These are phyloP conservation scores for Xylariaceae sp. DNA, from an alignment of 2,329 filamentous ascomycete genomes.

Conservation along the genomic window DNA sequence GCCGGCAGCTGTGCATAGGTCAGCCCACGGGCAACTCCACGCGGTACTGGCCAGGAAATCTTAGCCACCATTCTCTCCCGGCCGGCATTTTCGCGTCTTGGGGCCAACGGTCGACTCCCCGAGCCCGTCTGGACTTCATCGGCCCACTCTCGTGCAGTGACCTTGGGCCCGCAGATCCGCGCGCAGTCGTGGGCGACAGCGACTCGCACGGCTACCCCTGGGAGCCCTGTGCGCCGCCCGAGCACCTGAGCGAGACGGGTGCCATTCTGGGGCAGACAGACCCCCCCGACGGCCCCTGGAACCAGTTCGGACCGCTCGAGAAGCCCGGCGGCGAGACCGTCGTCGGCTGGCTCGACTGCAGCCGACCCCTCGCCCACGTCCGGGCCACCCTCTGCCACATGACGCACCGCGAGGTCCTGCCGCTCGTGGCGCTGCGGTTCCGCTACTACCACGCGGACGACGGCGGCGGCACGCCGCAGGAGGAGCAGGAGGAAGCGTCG, in stretches of 20 bases:
- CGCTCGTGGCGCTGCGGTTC: not conserved
- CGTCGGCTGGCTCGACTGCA: not conserved
- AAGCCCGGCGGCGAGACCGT: not conserved
- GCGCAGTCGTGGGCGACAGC: not conserved
- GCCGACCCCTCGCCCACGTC: not conserved
- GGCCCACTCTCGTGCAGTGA: not conserved
- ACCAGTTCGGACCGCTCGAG: not conserved
- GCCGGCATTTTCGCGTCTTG: not conserved
- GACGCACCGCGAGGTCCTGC: not conserved
- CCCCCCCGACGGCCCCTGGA: not conserved
- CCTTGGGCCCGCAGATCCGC: not conserved
- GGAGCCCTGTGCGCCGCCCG: not conserved
- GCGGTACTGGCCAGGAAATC: not conserved
- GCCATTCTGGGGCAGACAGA: not conserved
- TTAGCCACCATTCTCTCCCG: not conserved
- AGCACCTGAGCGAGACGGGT: not conserved
- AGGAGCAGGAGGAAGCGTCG: not conserved
- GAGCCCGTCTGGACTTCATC: not conserved
- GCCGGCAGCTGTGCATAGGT: not conserved
- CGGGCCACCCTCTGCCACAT: not conserved
- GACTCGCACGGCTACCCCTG: not conserved
- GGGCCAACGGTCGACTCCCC: not conserved
- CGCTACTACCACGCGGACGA: not conserved
- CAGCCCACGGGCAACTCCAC: not conserved
- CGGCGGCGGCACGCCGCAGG: no score